phyloP scores from a whole-genome alignment of 805 yeast species.

The Suhomyces sp. region DNA sequence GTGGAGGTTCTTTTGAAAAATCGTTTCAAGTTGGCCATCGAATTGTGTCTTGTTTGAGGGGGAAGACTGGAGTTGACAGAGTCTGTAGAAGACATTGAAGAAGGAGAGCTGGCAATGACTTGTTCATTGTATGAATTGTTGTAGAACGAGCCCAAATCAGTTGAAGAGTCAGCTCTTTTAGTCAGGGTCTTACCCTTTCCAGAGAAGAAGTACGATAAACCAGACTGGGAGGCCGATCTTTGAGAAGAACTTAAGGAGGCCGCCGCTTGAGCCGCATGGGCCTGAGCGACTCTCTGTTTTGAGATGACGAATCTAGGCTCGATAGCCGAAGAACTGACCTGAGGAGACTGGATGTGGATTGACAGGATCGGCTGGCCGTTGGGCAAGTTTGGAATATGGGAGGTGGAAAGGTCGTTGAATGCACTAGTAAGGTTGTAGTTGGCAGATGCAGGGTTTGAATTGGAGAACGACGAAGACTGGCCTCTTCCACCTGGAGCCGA shows the following conservation, averaged over 20 bases:
- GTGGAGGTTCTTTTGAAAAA: slow-evolving; percentile 55
- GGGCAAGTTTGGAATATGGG: slow-evolving; percentile 48
- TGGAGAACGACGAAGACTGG: slow-evolving; percentile 16
- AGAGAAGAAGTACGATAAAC: slow-evolving; percentile 50
- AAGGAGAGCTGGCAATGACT: slow-evolving; percentile 25
- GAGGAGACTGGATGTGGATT: slow-evolving; percentile 69
- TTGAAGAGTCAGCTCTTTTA: slow-evolving; percentile 35
- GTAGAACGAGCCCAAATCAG: slow-evolving; percentile 42
- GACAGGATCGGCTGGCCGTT: slow-evolving; percentile 60
- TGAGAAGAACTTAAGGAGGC: slow-evolving; percentile 36
- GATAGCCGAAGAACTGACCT: slow-evolving; percentile 55
- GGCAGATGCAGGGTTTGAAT: slow-evolving; percentile 24
- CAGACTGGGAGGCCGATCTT: slow-evolving; percentile 44
- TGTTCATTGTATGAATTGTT: slow-evolving; percentile 35
- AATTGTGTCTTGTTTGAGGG: slow-evolving; percentile 60
- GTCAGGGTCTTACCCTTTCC: slow-evolving; percentile 29
- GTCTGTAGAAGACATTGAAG: slow-evolving; percentile 31
- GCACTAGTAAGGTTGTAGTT: slow-evolving; percentile 2
- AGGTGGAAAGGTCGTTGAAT: slow-evolving; percentile 9
- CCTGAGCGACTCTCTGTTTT: slow-evolving; percentile 64
- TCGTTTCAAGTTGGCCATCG: slow-evolving; percentile 74
- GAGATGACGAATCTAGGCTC: slow-evolving; percentile 86
- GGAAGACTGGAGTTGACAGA: slow-evolving; percentile 20
- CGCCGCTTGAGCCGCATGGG: slow-evolving; percentile 37
- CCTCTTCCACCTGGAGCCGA: slow-evolving; percentile 64